Percentiles rank a stretch among this genome's conserved stretches.
These are phyloP conservation scores for Dendrocalamus sinicus DNA, from an alignment of 176 grass and related monocot species.

Conservation along the genomic window DNA sequence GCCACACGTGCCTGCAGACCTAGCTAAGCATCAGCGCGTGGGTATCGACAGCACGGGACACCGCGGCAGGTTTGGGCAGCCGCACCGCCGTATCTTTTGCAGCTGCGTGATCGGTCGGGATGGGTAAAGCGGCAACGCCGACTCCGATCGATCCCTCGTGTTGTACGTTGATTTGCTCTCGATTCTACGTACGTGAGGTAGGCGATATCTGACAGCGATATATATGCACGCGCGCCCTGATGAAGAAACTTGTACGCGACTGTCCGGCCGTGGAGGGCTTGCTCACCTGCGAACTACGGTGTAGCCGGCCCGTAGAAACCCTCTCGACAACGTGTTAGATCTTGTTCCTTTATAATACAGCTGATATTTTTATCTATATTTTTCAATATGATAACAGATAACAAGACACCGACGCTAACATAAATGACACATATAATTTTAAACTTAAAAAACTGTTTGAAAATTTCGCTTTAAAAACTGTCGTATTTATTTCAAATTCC, in stretches of 20 bases:
- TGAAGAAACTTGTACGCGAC: not conserved
- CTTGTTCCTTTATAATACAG: no score
- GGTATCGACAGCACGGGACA: no score
- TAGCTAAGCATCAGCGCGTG: no score
- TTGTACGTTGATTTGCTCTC: not conserved
- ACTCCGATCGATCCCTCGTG: not conserved
- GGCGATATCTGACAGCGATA: not conserved
- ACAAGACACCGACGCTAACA: rapidly evolving
- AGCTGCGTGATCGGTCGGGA: not conserved
- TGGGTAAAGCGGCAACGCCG: not conserved
- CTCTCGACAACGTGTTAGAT: no score
- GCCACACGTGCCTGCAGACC: not conserved
- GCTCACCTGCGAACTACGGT: no score
- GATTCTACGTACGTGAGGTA: not conserved
- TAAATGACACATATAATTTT: no score
- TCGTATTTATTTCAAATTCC: no score
- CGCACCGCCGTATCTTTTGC: not conserved
- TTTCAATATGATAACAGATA: rapidly evolving
- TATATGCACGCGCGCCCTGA: not conserved
- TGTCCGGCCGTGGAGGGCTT: not conserved
- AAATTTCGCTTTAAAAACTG: no score
- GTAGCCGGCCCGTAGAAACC: no score
- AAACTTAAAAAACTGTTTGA: no score
- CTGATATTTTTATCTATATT: no score
- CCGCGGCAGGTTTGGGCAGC: not conserved